phyloP scores from a whole-genome alignment of 495 filamentous ascomycete species.

The Trichoderma orchidacearum region DNA sequence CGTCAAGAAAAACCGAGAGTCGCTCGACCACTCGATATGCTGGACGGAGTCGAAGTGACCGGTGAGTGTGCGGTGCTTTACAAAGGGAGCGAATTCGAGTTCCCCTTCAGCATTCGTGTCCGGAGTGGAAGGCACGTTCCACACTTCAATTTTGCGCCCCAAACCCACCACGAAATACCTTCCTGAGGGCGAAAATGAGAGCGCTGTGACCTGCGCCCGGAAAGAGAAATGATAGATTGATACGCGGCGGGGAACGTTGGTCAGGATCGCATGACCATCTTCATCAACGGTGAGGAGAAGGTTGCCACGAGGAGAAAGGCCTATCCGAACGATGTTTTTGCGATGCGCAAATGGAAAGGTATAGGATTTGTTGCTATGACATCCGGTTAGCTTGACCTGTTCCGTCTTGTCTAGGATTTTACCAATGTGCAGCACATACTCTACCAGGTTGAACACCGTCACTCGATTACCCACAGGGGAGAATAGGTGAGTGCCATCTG shows the following conservation, averaged over 20 bases:
- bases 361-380: slow-evolving; percentile 76
- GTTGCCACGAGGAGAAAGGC: slow-evolving; percentile 78
- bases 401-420: background rate
- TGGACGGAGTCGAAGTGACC: slow-evolving; percentile 80
- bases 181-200: slow-evolving; percentile 86
- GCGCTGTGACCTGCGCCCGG: slow-evolving; percentile 63
- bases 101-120: slow-evolving; percentile 65
- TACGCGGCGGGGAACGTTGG: slow-evolving; percentile 73
- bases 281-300: slow-evolving; percentile 86
- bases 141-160: slow-evolving; percentile 77
- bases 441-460: slow-evolving; percentile 87
- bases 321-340: slow-evolving; percentile 78
- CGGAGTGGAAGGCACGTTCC: slow-evolving; percentile 85
- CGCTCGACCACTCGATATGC: slow-evolving; percentile 83
- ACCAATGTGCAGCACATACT: slow-evolving; percentile 41
- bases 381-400: slow-evolving; percentile 12
- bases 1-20: slow-evolving; percentile 87
- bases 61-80: slow-evolving; percentile 70
- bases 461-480: slow-evolving; percentile 97
- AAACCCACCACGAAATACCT: slow-evolving; percentile 78
- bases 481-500: slow-evolving; percentile 86
- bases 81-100: slow-evolving; percentile 88
- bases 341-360: slow-evolving; percentile 91
- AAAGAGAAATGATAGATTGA: slow-evolving; percentile 90
- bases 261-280: slow-evolving; percentile 84